phyloP scores from a whole-genome alignment of 208 protist genomes.

The Trypanosoma boissoni region DNA sequence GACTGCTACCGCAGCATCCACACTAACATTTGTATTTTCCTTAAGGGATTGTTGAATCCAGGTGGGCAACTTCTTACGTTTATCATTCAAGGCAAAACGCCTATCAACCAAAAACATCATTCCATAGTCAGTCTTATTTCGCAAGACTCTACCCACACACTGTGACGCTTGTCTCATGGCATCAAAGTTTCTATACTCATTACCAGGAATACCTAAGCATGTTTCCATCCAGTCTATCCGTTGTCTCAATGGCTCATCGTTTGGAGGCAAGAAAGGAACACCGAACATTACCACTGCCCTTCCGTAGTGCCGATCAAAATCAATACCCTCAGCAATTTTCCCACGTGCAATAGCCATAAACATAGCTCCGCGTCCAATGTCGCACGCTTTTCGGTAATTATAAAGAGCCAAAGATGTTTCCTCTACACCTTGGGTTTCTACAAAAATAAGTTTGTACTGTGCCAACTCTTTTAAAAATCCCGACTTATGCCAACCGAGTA shows the following conservation, averaged over 20 bases:
- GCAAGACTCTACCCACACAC: constrained; percentile 98
- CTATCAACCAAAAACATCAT: constrained; percentile 99
- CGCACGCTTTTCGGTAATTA: constrained; percentile 97
- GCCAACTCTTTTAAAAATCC: constrained; percentile 92
- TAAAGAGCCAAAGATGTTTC: constrained; percentile 97
- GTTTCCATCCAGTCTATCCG: constrained; percentile 97
- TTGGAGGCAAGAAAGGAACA: constrained; percentile 95
- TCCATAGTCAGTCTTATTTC: constrained; percentile 99
- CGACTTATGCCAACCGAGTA: constrained; percentile 90
- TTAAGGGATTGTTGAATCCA: constrained; percentile 91
- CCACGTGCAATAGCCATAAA: constrained; percentile 98
- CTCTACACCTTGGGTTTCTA: constrained; percentile 96
- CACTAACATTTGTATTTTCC: constrained; percentile 90
- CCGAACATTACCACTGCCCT: constrained; percentile 97
- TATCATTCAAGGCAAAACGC: constrained; percentile 95
- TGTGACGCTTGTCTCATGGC: constrained; percentile 98
- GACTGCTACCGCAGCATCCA: constrained; percentile 86
- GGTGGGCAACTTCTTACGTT: constrained; percentile 90
- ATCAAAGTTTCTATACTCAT: constrained; percentile 98
- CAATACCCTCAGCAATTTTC: constrained; percentile 98
- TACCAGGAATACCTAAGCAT: constrained; percentile 94
- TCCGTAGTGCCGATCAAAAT: constrained; percentile 98
- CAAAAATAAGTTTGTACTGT: constrained; percentile 98
- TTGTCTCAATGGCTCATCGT: constrained; percentile 90
- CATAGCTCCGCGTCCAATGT: constrained; percentile 98